A percentile compares a stretch with the other conserved stretches of the same genome.
Evolutionary conservation across 2,329 filamentous ascomycete genomes (phyloP).

Genomic region (Zopfia rhizophila): DNA sequence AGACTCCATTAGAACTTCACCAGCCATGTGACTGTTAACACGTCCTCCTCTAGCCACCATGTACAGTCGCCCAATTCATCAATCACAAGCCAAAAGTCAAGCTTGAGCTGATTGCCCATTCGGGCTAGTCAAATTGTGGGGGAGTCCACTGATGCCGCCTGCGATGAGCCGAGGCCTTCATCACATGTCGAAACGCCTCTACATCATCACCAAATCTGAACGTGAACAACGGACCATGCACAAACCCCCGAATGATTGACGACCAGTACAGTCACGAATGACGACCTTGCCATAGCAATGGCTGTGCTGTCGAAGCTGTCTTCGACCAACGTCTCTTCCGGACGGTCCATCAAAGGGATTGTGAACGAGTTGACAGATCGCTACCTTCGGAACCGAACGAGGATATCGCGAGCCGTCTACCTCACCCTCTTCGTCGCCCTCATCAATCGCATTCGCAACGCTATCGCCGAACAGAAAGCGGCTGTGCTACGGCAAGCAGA

Average conservation of each 20-base stretch:
- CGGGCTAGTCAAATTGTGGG: constrained; percentile 6
- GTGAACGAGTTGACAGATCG: constrained; percentile 50
- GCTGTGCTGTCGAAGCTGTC: constrained; percentile 54
- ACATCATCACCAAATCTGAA: neutral
- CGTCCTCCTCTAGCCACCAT: too few relatives aligned
- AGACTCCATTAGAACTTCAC: too few relatives aligned
- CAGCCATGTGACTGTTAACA: too few relatives aligned
- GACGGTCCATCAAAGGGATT: constrained; percentile 46
- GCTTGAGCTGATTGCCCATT: constrained; percentile 3
- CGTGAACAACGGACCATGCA: constrained; percentile 5
- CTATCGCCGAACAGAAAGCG: constrained; percentile 91
- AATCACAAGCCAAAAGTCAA: constrained; percentile 1
- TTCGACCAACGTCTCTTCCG: constrained; percentile 39
- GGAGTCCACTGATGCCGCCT: neutral
- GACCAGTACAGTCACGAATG: constrained; percentile 17
- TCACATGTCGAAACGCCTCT: constrained; percentile 11
- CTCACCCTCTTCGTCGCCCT: constrained; percentile 54
- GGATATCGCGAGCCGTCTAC: constrained; percentile 55
- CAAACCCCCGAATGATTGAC: constrained; percentile 13
- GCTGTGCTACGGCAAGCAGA: constrained; percentile 76
- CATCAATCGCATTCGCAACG: constrained; percentile 85
- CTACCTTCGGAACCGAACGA: constrained; percentile 52
- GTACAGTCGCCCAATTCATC: too few relatives aligned
- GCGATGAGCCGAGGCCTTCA: constrained; percentile 7
- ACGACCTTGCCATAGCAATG: constrained; percentile 35